Base-by-base conservation (phyloP, 768 basidiomycete genomes). In the Kwoniella heveanensis region DNA sequence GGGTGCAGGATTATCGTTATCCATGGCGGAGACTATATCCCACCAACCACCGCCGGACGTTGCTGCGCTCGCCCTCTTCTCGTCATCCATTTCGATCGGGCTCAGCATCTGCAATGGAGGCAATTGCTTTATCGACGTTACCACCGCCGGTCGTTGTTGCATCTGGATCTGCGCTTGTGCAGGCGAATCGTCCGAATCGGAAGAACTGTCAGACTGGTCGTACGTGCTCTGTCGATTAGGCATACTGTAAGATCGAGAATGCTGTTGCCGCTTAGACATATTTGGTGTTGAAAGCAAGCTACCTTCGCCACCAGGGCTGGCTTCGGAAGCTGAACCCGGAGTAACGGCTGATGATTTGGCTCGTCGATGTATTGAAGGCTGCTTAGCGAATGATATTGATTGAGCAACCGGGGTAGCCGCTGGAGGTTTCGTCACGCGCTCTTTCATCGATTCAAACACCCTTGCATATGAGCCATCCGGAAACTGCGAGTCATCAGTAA, bases 21-120 rank as follows among this genome's bases (percentile, higher is more conserved):
- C 55, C n/a, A 76, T 67, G 8, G 72, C 72, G 0, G 74, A 76
- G 17, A 76, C 70, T 5, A 76, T 66, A 68, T 76, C 74, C 74
- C 74, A 76, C 74, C 74, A 76, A 2, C 74, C 74, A 3, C 62
- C 62, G 8, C 24, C 24, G 22, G 55, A 49, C 6, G 37, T 25
- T 21, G 53, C 46, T 1, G 48, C 50, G 50, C 54, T 52, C 12
- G 59, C 57, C 29, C 60, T 13, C 21, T 54, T 54, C 15, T 29
- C 32, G 22, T 53, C 63, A 22, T 57, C 53, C 49, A 54, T 46
- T 3, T 69, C 60, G 17, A 56, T 55, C 15, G 67, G 67, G 49
- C 64, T 69, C 13, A 67, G 46, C 62, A 62, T 62, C 46, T 48
- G 50, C 50, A 58, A 21, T 21, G 32, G 46, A 21, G 47, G 52